These are phyloP conservation scores for Globisporangium perplexum DNA, from an alignment of 352 stramenopile genomes.

Conservation along the genomic window DNA sequence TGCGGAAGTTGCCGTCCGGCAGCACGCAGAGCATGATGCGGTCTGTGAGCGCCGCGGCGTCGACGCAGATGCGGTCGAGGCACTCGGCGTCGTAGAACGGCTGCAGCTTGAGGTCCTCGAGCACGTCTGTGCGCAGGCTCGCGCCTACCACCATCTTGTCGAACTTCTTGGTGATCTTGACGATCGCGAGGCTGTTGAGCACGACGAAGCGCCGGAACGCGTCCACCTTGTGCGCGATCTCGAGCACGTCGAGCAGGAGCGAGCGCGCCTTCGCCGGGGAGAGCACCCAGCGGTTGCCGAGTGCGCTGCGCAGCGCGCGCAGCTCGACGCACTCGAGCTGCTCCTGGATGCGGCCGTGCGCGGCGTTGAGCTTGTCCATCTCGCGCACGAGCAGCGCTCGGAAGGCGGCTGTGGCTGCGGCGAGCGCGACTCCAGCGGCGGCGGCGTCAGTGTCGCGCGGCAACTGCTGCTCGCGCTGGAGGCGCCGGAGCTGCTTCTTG, in stretches of 20 bases:
- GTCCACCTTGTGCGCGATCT: constrained; percentile 59
- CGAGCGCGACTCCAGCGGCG: neutral
- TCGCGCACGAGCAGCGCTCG: constrained; percentile 31
- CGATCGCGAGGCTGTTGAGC: constrained; percentile 70
- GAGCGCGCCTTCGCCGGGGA: constrained; percentile 38
- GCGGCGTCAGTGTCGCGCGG: neutral
- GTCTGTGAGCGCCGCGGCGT: constrained; percentile 43
- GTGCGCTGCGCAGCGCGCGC: constrained; percentile 21
- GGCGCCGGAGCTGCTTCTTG: constrained; percentile 56
- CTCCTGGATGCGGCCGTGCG: constrained; percentile 46
- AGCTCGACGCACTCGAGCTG: constrained; percentile 39
- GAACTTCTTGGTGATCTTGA: constrained; percentile 84
- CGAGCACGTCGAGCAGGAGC: constrained; percentile 48
- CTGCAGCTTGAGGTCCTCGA: constrained; percentile 54
- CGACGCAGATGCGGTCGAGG: constrained; percentile 49
- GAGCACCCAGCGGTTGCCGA: constrained; percentile 61
- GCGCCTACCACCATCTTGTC: constrained; percentile 41
- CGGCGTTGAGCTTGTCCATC: constrained; percentile 56
- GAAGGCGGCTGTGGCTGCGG: constrained; percentile 14
- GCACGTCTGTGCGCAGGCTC: constrained; percentile 25
- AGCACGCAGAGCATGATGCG: constrained; percentile 68
- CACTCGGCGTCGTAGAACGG: constrained; percentile 57
- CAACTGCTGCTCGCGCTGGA: constrained; percentile 9
- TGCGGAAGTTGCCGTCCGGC: constrained; percentile 58
- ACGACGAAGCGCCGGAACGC: constrained; percentile 73